Evolutionary conservation across 371 early-diverging fungal genomes (phyloP), one percentile per base, ranked within the genome.

Genomic region (Syncephalastrum racemosum): DNA sequence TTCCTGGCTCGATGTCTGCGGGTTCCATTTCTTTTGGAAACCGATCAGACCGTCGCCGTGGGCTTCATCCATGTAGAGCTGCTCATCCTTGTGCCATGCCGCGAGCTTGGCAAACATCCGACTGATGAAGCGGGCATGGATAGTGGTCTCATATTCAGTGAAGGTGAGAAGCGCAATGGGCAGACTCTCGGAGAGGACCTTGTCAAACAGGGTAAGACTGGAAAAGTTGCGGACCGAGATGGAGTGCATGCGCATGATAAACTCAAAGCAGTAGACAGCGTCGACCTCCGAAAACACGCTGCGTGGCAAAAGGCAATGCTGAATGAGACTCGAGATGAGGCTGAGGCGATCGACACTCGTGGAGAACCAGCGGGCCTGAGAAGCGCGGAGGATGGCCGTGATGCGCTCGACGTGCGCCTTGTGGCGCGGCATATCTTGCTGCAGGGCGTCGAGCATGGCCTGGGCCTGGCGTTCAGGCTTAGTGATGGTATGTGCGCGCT

Each of bases 241-340:
- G 14, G 70, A 72, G 59, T 95, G 96, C 83, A 94, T 80, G 54
- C 87, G 54, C 63, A 85, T 74, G 19, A 92, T 69, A 59, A 95
- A 91, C 69, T 90, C 89, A 40, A 90, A 91, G 53, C 90, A 90
- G 63, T 81, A 96, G 4, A 86, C 73, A 2, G 96, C 94, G 67
- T 96, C 96, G 0, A 82, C 68, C 15, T 84, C 85, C 1, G 93
- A 93, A 7, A 87, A 72, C 39, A 86, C 58, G 42, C 85, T 79
- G n/a, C 96, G 80, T 12, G 92, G 94, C 23, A 83, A 71, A 13
- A 96, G 54, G 61, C 95, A 94, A 67, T 88, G 79, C 60, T 95
- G 91, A 27, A 93, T 72, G 13, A 93, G 70, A 12, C 74, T 76
- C 8, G 72, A 68, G 10, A 80, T 75, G 12, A 82, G 62, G 5